A percentile compares a stretch with the other conserved stretches of the same genome.
Conservation (phyloP, 1,284 basidiomycete genomes). For the Pseudozyma flocculosa region DNA sequence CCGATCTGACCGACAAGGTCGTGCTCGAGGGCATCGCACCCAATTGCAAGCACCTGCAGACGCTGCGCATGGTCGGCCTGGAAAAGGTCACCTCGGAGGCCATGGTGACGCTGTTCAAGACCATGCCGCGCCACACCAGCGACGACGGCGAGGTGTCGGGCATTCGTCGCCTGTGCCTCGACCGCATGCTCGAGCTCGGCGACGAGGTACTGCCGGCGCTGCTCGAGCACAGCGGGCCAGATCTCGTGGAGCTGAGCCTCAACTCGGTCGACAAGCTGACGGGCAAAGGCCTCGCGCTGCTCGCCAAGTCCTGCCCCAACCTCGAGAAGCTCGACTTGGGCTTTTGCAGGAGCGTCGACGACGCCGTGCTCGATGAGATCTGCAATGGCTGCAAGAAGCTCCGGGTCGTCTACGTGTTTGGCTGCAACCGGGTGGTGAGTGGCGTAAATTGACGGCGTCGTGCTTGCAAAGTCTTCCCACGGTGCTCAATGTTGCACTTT, state of each 20-base stretch:
- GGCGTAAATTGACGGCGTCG: not conserved
- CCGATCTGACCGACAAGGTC: conserved; percentile 65
- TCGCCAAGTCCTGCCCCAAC: conserved; percentile 57
- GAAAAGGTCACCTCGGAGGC: conserved; percentile 62
- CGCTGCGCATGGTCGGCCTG: conserved; percentile 67
- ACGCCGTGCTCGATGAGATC: conserved; percentile 75
- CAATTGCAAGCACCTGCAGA: conserved; percentile 64
- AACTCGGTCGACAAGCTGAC: conserved; percentile 73
- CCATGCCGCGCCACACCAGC: conserved; percentile 2
- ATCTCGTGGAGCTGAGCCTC: conserved; percentile 70
- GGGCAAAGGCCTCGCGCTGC: conserved; percentile 64
- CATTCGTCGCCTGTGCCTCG: conserved; percentile 48
- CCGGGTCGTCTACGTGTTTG: conserved; percentile 54
- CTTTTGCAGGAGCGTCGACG: conserved; percentile 81
- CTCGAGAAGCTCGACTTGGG: conserved; percentile 75
- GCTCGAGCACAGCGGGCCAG: conserved; percentile 69
- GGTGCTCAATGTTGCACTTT: not conserved
- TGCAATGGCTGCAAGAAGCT: conserved; percentile 57
- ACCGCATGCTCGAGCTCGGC: conserved; percentile 61
- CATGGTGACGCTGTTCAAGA: conserved; percentile 26
- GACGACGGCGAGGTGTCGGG: conserved; percentile 9
- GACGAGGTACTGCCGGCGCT: conserved; percentile 68
- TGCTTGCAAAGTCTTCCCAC: not conserved
- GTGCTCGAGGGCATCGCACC: conserved; percentile 68
- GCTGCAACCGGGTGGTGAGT: conserved; percentile 50